These are phyloP conservation scores for Camellia japonica DNA, from an alignment of 148 eudicot species.

Conservation along the genomic window DNA sequence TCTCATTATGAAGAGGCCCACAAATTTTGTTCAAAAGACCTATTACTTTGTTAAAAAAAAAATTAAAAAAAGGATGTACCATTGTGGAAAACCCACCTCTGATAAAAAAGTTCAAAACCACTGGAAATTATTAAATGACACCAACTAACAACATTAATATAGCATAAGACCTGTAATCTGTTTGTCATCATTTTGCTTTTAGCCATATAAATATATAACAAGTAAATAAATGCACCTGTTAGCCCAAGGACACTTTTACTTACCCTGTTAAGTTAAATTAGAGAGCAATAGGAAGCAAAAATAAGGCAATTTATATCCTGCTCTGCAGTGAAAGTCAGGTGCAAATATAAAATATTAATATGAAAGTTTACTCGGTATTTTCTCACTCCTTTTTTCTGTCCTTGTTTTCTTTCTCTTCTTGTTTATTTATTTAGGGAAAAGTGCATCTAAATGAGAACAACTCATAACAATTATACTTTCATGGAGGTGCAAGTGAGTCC, in stretches of 20 bases:
- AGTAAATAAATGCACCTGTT: not conserved
- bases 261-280: not conserved
- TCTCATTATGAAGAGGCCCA: not conserved
- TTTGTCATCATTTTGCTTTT: slow-evolving; percentile 2
- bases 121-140: not conserved
- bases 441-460: too few relatives aligned
- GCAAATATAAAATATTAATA: not conserved
- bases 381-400: not conserved
- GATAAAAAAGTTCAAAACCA: not conserved
- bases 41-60: not conserved
- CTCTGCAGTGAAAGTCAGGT: not conserved
- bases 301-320: not conserved
- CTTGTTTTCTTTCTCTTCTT: not conserved
- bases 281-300: not conserved
- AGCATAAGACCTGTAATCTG: not conserved
- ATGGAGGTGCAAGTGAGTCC: too few relatives aligned
- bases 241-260: too few relatives aligned
- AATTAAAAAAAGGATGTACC: not conserved
- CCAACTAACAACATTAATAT: not conserved
- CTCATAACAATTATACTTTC: too few relatives aligned
- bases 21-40: not conserved
- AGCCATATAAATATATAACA: not conserved
- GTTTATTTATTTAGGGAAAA: too few relatives aligned
- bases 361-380: not conserved
- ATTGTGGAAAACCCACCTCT: not conserved